Evolutionary conservation across 768 basidiomycete genomes (phyloP).

Genomic region (Termitomyces sp.): DNA sequence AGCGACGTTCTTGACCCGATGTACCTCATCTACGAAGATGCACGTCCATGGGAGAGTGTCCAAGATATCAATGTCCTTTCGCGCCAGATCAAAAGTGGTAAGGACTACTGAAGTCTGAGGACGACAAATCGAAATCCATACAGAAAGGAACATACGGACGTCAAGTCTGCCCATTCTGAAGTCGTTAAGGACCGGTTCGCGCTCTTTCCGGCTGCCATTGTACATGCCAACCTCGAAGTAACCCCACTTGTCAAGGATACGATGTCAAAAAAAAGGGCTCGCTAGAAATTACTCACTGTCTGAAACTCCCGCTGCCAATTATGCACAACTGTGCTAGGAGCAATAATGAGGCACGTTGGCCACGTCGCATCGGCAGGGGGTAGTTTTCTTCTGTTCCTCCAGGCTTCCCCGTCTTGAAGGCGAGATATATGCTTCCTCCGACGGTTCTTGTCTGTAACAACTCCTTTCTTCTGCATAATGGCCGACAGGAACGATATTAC

Average conservation of each 20-base stretch:
- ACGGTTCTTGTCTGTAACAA: conserved; percentile 56
- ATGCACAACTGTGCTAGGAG: conserved; percentile 74
- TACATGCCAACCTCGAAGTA: conserved; percentile 87
- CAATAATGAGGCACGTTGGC: conserved; percentile 85
- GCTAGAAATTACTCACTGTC: conserved; percentile 41
- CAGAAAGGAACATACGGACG: conserved; percentile 49
- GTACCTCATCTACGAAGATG: conserved; percentile 85
- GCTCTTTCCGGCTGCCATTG: conserved; percentile 44
- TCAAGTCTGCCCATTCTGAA: conserved; percentile 84
- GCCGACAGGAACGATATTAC: conserved; percentile 86
- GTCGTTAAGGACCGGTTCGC: conserved; percentile 52
- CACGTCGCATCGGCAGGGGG: conserved; percentile 69
- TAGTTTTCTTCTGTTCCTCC: conserved; percentile 45
- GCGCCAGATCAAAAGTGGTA: conserved; percentile 74
- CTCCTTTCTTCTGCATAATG: conserved; percentile 81
- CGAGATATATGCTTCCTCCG: conserved; percentile 60
- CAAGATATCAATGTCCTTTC: conserved; percentile 63
- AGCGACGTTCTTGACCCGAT: conserved; percentile 76
- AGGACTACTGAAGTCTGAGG: conserved; percentile 46
- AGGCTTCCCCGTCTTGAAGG: conserved; percentile 54
- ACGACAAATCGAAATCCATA: background rate
- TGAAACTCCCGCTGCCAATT: conserved; percentile 92
- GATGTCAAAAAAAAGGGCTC: background rate
- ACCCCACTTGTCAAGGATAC: conserved; percentile 61
- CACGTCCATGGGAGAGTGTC: conserved; percentile 67